Conservation (phyloP, 129 eudicot genomes). For the Centella asiatica region DNA sequence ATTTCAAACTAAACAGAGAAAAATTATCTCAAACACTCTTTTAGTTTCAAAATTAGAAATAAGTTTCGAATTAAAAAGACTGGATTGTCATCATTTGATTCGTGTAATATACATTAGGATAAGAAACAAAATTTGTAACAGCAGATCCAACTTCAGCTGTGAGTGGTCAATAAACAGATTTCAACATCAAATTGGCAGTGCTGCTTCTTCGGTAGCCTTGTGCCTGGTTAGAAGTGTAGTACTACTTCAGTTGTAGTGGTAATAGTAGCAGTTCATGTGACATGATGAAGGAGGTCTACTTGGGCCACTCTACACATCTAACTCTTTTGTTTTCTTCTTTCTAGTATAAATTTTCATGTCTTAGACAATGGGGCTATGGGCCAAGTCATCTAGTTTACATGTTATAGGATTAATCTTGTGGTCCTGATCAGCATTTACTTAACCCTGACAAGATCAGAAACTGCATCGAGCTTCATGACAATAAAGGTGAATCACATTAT, state of each 20-base stretch:
- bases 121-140: too few species aligned
- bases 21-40: too few species aligned
- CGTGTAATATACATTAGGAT: background rate
- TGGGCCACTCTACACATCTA: background rate
- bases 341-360: background rate
- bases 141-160: too few species aligned
- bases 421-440: background rate
- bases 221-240: background rate
- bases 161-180: too few species aligned
- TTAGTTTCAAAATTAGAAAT: too few species aligned
- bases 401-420: background rate
- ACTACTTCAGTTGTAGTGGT: background rate
- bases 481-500: background rate
- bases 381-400: too few species aligned
- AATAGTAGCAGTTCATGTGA: too few species aligned
- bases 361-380: background rate
- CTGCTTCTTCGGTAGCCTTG: too few species aligned
- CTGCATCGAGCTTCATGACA: too few species aligned
- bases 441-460: background rate
- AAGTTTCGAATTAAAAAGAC: too few species aligned
- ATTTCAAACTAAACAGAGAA: too few species aligned
- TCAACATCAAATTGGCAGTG: background rate
- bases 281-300: background rate
- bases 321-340: background rate
- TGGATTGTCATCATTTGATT: background rate